Evolutionary conservation across 768 basidiomycete species (phyloP).

Genomic region (Cystofilobasidium bisporidii): DNA sequence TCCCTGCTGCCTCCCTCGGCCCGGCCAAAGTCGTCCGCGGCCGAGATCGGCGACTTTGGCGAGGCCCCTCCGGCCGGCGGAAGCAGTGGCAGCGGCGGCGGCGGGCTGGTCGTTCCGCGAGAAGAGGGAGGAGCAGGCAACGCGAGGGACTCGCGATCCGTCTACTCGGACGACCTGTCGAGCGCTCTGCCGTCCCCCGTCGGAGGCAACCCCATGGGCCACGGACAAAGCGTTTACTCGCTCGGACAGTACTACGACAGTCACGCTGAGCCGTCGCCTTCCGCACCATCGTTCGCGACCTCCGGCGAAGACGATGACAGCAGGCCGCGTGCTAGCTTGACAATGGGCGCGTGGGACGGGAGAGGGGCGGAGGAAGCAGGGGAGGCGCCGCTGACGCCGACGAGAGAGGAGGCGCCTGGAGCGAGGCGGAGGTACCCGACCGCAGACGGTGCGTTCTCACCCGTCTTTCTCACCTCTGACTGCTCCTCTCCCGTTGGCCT

Average conservation of each 20-base stretch:
- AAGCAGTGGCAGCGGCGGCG: too few species aligned
- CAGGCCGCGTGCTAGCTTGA: too few species aligned
- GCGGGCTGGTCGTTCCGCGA: too few species aligned
- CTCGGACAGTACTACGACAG: neutral
- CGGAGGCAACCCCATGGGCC: neutral
- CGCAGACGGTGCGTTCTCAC: neutral
- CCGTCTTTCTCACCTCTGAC: neutral
- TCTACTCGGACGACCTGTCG: neutral
- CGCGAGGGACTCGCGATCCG: neutral
- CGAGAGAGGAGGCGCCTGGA: neutral
- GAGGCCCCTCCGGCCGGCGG: too few species aligned
- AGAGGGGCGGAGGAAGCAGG: neutral
- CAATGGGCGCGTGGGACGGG: too few species aligned
- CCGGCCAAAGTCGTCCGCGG: slow-evolving; percentile 1
- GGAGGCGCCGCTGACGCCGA: neutral
- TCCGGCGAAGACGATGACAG: too few species aligned
- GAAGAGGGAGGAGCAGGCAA: too few species aligned
- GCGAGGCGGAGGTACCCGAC: neutral
- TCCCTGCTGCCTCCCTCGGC: neutral
- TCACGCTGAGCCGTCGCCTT: too few species aligned
- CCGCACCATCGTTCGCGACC: too few species aligned
- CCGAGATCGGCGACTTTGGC: slow-evolving; percentile 1
- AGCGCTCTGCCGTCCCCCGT: neutral
- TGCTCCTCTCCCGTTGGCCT: neutral
- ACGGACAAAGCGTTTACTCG: neutral